Percentiles rank a stretch among this genome's conserved stretches.
These are phyloP conservation scores for Chlamydomonas sphaeroides DNA, from an alignment of 139 green algal species.

Conservation along the genomic window DNA sequence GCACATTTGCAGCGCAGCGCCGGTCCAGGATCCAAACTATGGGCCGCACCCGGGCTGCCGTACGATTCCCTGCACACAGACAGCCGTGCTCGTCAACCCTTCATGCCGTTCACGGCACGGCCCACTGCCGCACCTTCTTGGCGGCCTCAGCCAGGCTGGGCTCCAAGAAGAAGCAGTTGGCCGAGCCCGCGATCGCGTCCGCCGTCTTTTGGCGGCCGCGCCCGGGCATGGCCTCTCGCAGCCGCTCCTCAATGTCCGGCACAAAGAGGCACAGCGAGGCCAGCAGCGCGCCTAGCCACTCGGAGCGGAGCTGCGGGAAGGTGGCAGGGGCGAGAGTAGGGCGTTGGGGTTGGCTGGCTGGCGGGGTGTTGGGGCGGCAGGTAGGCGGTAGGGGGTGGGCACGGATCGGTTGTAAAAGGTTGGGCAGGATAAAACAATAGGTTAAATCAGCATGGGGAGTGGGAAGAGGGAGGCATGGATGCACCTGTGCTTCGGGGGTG, in stretches of 20 bases:
- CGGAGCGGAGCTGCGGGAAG: conserved; percentile 52
- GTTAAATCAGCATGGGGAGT: too few species aligned
- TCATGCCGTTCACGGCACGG: too few species aligned
- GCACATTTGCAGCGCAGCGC: too few species aligned
- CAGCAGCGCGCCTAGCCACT: conserved; percentile 73
- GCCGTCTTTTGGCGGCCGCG: conserved; percentile 62
- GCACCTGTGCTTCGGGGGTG: conserved; percentile 55
- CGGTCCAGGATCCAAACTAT: too few species aligned
- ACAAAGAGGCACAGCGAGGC: conserved; percentile 65
- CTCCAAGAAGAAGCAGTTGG: conserved; percentile 66
- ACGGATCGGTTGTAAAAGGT: too few species aligned
- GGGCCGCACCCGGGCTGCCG: too few species aligned
- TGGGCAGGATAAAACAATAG: background rate
- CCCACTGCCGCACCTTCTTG: conserved; percentile 46
- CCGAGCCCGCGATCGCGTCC: conserved; percentile 55
- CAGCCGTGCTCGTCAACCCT: too few species aligned
- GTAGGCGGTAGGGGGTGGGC: background rate
- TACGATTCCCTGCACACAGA: too few species aligned
- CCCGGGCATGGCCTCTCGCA: conserved; percentile 73
- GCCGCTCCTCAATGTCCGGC: conserved; percentile 76
- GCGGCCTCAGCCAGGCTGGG: conserved; percentile 30
- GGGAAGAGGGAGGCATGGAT: too few species aligned
- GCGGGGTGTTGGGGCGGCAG: too few species aligned
- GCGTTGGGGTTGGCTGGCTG: too few species aligned
- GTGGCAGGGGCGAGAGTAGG: background rate